These are phyloP conservation scores for Dactylellina drechsleri DNA, from an alignment of 2,329 filamentous ascomycete genomes.

Conservation along the genomic window DNA sequence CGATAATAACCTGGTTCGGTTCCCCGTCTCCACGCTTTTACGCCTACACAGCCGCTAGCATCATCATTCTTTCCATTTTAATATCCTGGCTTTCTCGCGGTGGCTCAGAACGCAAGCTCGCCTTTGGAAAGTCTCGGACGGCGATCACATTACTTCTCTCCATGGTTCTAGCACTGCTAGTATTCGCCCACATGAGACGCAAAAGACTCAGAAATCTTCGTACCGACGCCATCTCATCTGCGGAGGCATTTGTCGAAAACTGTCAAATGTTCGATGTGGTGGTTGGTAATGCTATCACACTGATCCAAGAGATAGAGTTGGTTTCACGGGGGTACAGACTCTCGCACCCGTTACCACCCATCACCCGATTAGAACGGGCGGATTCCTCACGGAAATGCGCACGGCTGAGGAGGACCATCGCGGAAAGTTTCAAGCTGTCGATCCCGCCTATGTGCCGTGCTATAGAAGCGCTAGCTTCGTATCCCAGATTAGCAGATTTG, in stretches of 20 bases:
- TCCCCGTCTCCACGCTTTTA: constrained; percentile 46
- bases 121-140: constrained; percentile 69
- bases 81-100: constrained; percentile 57
- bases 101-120: constrained; percentile 65
- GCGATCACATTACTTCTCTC: constrained; percentile 64
- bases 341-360: constrained; percentile 88
- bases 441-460: constrained; percentile 78
- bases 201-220: constrained; percentile 84
- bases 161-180: constrained; percentile 69
- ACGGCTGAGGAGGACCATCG: constrained; percentile 79
- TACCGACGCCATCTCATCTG: constrained; percentile 76
- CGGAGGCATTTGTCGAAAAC: constrained; percentile 74
- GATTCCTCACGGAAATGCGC: constrained; percentile 81
- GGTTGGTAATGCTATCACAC: constrained; percentile 77
- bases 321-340: constrained; percentile 90
- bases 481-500: constrained; percentile 82
- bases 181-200: constrained; percentile 77
- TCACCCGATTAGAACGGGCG: constrained; percentile 87
- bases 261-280: constrained; percentile 84
- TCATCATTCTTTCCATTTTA: constrained; percentile 56
- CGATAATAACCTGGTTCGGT: constrained; percentile 49
- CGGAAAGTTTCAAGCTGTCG: constrained; percentile 74
- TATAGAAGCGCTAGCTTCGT: constrained; percentile 73
- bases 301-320: constrained; percentile 94
- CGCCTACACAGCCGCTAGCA: constrained; percentile 56